These are phyloP conservation scores for Candida peoriensis DNA, from an alignment of 805 yeast species.

Conservation along the genomic window DNA sequence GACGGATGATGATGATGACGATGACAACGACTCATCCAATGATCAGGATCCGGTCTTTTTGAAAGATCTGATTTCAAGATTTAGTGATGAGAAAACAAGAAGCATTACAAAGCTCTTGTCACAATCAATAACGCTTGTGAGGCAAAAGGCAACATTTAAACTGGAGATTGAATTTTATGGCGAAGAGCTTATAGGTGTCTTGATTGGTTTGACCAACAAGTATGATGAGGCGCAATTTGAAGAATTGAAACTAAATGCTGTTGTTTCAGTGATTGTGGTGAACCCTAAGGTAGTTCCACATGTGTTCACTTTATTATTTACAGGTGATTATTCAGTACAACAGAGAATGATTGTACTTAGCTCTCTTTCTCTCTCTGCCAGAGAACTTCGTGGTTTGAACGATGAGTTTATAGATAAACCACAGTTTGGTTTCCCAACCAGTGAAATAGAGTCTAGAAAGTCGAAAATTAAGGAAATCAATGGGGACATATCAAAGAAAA, in stretches of 20 bases:
- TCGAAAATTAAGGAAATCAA: constrained; percentile 11
- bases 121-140: constrained; percentile 48
- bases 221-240: constrained; percentile 59
- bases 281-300: constrained; percentile 40
- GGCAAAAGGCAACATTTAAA: constrained; percentile 57
- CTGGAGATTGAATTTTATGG: constrained; percentile 58
- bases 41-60: constrained; percentile 62
- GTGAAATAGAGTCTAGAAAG: constrained; percentile 22
- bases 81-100: constrained; percentile 39
- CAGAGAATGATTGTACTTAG: constrained; percentile 69
- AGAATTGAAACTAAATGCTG: constrained; percentile 53
- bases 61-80: constrained; percentile 61
- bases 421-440: constrained; percentile 29
- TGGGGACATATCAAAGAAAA: constrained; percentile 4
- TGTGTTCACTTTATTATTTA: constrained; percentile 40
- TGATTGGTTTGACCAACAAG: constrained; percentile 52
- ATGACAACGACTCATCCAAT: constrained; percentile 25
- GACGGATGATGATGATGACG: constrained; percentile 26
- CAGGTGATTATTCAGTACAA: constrained; percentile 78
- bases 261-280: constrained; percentile 60
- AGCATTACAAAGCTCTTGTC: constrained; percentile 39
- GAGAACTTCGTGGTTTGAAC: constrained; percentile 62
- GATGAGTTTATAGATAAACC: constrained; percentile 46
- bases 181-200: constrained; percentile 42
- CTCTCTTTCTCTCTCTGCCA: constrained; percentile 61